Conservation (phyloP, 352 stramenopile genomes). For the Halophytophthora polymorphica region DNA sequence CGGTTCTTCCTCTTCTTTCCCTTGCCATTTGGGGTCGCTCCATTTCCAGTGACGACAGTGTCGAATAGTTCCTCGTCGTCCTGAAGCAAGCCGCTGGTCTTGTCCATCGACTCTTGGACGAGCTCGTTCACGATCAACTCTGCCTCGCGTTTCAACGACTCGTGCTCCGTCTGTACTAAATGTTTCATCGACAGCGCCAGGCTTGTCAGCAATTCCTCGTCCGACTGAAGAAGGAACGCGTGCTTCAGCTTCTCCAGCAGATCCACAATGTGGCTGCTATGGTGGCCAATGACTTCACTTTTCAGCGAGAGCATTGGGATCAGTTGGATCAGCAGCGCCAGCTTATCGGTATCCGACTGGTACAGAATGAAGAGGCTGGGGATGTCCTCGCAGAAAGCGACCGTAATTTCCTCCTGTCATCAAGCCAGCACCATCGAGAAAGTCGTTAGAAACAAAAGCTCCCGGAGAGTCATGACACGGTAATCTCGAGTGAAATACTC, state of each 20-base stretch:
- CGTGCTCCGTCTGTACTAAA: slow-evolving; percentile 66
- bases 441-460: background rate
- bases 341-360: slow-evolving; percentile 77
- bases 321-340: slow-evolving; percentile 69
- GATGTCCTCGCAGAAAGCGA: slow-evolving; percentile 80
- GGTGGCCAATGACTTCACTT: slow-evolving; percentile 63
- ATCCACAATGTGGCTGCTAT: slow-evolving; percentile 60
- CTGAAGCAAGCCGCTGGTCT: slow-evolving; percentile 46
- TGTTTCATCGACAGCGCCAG: slow-evolving; percentile 69
- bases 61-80: slow-evolving; percentile 47
- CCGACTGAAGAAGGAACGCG: slow-evolving; percentile 60
- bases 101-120: slow-evolving; percentile 63
- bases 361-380: slow-evolving; percentile 70
- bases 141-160: slow-evolving; percentile 74
- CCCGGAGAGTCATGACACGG: background rate
- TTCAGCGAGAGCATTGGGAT: slow-evolving; percentile 68
- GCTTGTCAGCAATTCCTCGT: slow-evolving; percentile 66
- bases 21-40: slow-evolving; percentile 14
- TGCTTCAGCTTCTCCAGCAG: slow-evolving; percentile 78
- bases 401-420: slow-evolving; percentile 68
- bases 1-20: slow-evolving; percentile 29
- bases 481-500: background rate
- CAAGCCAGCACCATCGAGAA: background rate
- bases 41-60: slow-evolving; percentile 7
- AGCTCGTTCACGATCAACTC: slow-evolving; percentile 76